Percentiles rank a stretch among this genome's conserved stretches.
Evolutionary conservation across 345 rosid genomes (phyloP).

Genomic region (Populus simonii): DNA sequence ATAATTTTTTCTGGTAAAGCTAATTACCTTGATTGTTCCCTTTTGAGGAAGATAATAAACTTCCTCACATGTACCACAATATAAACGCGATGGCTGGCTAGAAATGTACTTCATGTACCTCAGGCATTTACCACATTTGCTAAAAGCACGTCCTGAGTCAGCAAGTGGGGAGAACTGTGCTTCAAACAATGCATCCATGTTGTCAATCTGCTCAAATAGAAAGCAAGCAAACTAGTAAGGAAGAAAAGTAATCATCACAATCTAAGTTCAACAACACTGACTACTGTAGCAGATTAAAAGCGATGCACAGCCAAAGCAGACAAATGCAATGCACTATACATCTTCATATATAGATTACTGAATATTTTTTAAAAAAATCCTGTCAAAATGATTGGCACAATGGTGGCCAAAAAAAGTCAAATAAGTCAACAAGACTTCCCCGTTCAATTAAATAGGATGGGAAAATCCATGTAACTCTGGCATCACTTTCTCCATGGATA

Average conservation of each 20-base stretch:
- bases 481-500: too few relatives aligned
- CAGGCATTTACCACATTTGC: constrained; percentile 95
- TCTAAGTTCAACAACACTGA: not conserved
- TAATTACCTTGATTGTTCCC: constrained; percentile 77
- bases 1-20: not conserved
- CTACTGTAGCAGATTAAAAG: not conserved
- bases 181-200: constrained; percentile 95
- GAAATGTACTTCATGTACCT: constrained; percentile 95
- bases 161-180: constrained; percentile 88
- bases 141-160: constrained; percentile 75
- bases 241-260: not conserved
- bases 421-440: too few relatives aligned
- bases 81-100: constrained; percentile 72
- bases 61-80: constrained; percentile 90
- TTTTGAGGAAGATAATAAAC: constrained; percentile 93
- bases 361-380: not conserved
- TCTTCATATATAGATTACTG: not conserved
- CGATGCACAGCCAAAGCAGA: not conserved
- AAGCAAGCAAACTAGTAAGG: not conserved
- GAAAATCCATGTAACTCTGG: too few relatives aligned
- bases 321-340: not conserved
- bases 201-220: constrained; percentile 56
- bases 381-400: too few relatives aligned
- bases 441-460: too few relatives aligned
- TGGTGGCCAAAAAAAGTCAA: too few relatives aligned